Percentiles rank a stretch among this genome's conserved stretches.
Evolutionary conservation across 495 filamentous ascomycete species (phyloP).

Genomic region (Xylaria cubensis): DNA sequence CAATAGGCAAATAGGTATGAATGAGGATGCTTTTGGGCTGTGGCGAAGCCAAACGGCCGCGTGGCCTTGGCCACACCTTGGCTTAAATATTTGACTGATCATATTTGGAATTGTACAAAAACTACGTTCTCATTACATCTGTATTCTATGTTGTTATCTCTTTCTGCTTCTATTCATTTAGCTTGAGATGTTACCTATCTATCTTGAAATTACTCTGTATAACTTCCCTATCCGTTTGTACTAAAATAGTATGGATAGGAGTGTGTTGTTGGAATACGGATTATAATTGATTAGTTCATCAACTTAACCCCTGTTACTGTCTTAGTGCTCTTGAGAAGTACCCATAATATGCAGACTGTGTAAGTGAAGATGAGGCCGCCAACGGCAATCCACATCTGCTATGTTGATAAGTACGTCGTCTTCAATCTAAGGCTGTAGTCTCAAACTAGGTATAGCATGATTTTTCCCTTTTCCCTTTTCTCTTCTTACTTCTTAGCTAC

Average conservation of each 20-base stretch:
- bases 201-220: neutral
- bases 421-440: neutral
- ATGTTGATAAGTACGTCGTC: neutral
- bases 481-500: neutral
- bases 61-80: constrained; percentile 16
- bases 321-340: neutral
- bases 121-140: too few species aligned
- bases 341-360: neutral
- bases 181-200: too few species aligned
- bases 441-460: neutral
- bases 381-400: neutral
- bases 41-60: constrained; percentile 20
- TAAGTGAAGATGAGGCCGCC: constrained; percentile 16
- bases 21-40: neutral
- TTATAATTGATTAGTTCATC: neutral
- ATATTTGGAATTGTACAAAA: constrained; percentile 18
- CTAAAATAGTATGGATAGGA: neutral
- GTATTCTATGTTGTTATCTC: too few species aligned
- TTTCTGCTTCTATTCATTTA: neutral
- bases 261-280: too few species aligned
- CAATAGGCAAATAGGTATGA: neutral
- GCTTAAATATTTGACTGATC: neutral
- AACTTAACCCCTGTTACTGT: neutral
- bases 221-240: neutral
- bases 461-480: neutral